Percentiles rank a stretch among this genome's conserved stretches.
Conservation (phyloP, 2,329 filamentous ascomycete genomes). For the Rasamsonia emersonii region DNA sequence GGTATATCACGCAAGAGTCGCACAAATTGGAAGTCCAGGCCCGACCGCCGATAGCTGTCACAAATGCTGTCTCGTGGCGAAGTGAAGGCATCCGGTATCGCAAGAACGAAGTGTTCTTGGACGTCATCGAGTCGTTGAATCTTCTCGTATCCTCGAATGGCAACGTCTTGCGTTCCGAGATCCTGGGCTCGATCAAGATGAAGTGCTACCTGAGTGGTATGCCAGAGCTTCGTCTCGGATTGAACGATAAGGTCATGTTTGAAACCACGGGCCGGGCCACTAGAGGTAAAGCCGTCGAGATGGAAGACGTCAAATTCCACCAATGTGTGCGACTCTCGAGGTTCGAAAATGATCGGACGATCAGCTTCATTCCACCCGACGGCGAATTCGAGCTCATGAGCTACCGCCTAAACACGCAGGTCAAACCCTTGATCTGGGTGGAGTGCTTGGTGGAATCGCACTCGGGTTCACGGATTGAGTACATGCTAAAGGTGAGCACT, state of each 20-base stretch:
- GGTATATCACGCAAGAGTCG: slow-evolving; percentile 96
- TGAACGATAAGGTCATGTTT: slow-evolving; percentile 99
- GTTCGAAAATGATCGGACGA: slow-evolving; percentile 97
- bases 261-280: slow-evolving; percentile 93
- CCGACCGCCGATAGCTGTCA: slow-evolving; percentile 91
- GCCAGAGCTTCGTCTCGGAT: slow-evolving; percentile 84
- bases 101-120: slow-evolving; percentile 98
- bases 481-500: slow-evolving; percentile 76
- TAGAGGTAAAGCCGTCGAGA: slow-evolving; percentile 93
- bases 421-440: slow-evolving; percentile 98
- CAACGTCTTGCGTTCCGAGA: slow-evolving; percentile 92
- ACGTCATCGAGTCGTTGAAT: slow-evolving; percentile 94
- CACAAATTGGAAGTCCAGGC: slow-evolving; percentile 98
- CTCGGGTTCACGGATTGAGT: slow-evolving; percentile 90
- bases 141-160: slow-evolving; percentile 88
- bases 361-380: slow-evolving; percentile 96
- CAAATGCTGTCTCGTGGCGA: slow-evolving; percentile 95
- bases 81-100: slow-evolving; percentile 96
- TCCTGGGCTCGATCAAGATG: slow-evolving; percentile 97
- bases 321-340: slow-evolving; percentile 92
- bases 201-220: slow-evolving; percentile 98
- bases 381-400: slow-evolving; percentile 99
- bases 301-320: slow-evolving; percentile 99
- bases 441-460: slow-evolving; percentile 96
- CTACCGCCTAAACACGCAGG: slow-evolving; percentile 95